Evolutionary conservation across 345 rosid species (phyloP).

Genomic region (Alliaria petiolata): DNA sequence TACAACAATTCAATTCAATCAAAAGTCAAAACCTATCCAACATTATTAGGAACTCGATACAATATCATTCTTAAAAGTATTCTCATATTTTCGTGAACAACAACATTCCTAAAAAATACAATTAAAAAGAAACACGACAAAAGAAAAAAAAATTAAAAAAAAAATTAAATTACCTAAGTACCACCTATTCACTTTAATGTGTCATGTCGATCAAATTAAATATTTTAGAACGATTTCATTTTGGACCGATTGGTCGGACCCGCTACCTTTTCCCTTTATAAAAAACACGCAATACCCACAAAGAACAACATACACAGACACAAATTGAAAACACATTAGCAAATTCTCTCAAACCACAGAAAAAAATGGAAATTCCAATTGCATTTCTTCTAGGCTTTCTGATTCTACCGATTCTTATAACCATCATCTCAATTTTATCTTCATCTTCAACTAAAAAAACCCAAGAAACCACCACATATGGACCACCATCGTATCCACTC

Average conservation of each 20-base stretch:
- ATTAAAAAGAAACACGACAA: background rate
- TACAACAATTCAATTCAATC: background rate
- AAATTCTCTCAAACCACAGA: background rate
- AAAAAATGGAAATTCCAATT: background rate
- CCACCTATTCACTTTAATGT: background rate
- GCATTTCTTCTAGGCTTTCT: background rate
- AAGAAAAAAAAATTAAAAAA: background rate
- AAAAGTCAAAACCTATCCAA: background rate
- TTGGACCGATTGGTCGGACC: slow-evolving; percentile 2
- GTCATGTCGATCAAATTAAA: background rate
- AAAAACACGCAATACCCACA: slow-evolving; percentile 14
- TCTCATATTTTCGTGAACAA: background rate
- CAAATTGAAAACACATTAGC: background rate
- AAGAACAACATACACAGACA: background rate
- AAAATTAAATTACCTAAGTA: too few species aligned
- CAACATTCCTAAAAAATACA: background rate
- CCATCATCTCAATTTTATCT: background rate
- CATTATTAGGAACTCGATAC: background rate
- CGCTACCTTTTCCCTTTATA: background rate
- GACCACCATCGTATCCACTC: slow-evolving; percentile 26
- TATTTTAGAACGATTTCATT: background rate
- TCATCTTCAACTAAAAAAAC: background rate
- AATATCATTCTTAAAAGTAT: background rate
- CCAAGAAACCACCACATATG: background rate
- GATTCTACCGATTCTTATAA: background rate